phyloP scores from a whole-genome alignment of 164 flowering plant species.

The Annona cherimola region DNA sequence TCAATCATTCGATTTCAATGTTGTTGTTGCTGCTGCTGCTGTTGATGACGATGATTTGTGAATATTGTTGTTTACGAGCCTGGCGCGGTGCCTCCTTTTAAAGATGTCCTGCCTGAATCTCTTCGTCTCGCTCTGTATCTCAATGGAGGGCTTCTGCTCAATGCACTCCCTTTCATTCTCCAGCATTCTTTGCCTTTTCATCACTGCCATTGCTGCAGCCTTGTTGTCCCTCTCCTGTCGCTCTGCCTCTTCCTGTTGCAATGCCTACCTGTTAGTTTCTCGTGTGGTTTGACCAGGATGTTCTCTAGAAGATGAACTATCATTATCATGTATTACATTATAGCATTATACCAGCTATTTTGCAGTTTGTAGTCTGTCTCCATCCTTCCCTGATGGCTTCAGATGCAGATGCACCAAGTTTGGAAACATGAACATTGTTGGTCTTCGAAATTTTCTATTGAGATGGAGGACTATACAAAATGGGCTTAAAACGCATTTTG shows the following conservation, averaged over 20 bases:
- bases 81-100: slow-evolving; percentile 55
- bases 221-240: slow-evolving; percentile 33
- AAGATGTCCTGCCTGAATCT: slow-evolving; percentile 62
- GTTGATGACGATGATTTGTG: neutral
- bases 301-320: no score
- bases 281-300: neutral
- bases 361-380: no score
- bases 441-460: no score
- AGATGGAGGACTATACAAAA: no score
- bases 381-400: no score
- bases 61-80: slow-evolving; percentile 26
- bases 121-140: slow-evolving; percentile 55
- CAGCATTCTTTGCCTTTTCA: slow-evolving; percentile 50
- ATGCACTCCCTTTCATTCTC: slow-evolving; percentile 51
- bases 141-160: slow-evolving; percentile 51
- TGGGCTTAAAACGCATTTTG: no score
- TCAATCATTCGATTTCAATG: neutral
- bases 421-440: no score
- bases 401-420: no score
- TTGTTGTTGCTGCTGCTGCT: neutral
- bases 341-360: no score
- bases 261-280: neutral
- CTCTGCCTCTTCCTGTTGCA: slow-evolving; percentile 46
- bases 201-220: slow-evolving; percentile 46
- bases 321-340: no score